A percentile compares a stretch with the other conserved stretches of the same genome.
phyloP scores from a whole-genome alignment of 148 eudicot genomes.

The Rhododendron vialii region DNA sequence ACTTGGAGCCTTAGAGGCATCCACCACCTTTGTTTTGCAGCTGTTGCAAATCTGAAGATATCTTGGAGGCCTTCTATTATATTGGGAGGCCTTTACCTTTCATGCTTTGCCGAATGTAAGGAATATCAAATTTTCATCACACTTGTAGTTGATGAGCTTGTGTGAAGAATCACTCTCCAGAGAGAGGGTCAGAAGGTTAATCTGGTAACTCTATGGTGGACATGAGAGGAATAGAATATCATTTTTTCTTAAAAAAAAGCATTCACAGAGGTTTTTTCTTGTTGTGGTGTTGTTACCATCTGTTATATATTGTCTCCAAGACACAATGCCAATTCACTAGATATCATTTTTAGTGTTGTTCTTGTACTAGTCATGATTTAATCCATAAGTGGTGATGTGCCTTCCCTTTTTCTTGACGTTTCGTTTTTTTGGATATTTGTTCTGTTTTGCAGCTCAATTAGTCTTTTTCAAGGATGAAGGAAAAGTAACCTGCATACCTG shows the following conservation, averaged over 20 bases:
- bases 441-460: conserved; percentile 76
- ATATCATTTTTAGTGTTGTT: not conserved
- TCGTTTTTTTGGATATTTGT: conserved; percentile 1
- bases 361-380: not conserved
- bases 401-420: not conserved
- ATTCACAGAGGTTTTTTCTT: not conserved
- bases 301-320: not conserved
- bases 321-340: not conserved
- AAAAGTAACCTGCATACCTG: conserved; percentile 71
- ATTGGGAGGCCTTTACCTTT: not conserved
- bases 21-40: not conserved
- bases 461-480: conserved; percentile 52
- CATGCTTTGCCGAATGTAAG: not conserved
- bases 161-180: not conserved
- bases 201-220: not conserved
- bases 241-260: not conserved
- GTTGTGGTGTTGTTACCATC: not conserved
- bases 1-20: not conserved
- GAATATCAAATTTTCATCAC: not conserved
- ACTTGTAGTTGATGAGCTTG: not conserved
- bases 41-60: not conserved
- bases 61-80: not conserved
- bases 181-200: not conserved
- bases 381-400: not conserved
- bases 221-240: not conserved